phyloP scores from a whole-genome alignment of 2,329 filamentous ascomycete genomes.

The Cordyceps cateniannulata region DNA sequence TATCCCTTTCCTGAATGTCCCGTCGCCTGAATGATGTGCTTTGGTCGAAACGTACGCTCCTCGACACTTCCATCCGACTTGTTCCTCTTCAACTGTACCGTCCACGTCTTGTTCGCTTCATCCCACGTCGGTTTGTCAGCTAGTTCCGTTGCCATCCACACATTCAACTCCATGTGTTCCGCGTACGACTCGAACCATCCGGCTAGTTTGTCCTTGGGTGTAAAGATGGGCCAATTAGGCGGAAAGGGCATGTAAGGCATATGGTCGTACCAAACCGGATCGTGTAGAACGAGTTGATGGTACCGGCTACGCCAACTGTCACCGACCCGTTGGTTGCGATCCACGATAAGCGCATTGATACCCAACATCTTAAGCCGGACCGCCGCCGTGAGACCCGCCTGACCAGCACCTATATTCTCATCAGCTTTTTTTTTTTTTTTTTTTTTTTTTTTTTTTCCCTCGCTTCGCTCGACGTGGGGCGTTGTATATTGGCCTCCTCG shows the following conservation, averaged over 20 bases:
- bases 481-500: not conserved
- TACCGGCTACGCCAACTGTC: constrained; percentile 57
- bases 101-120: constrained; percentile 46
- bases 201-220: constrained; percentile 60
- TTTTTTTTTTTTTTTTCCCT: not conserved
- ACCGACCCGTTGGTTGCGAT: constrained; percentile 33
- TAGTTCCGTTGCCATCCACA: constrained; percentile 52
- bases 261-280: constrained; percentile 53
- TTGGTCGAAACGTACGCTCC: constrained; percentile 51
- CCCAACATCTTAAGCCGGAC: constrained; percentile 41
- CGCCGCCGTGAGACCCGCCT: constrained; percentile 35
- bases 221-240: constrained; percentile 57
- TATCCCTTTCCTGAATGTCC: constrained; percentile 63
- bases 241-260: constrained; percentile 58
- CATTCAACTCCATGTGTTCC: constrained; percentile 54
- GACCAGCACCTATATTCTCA: constrained; percentile 26
- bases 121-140: constrained; percentile 41
- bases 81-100: constrained; percentile 42
- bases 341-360: constrained; percentile 37
- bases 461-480: not conserved
- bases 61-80: constrained; percentile 41
- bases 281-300: constrained; percentile 52
- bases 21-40: constrained; percentile 60
- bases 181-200: constrained; percentile 60
- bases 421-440: constrained; percentile 14